phyloP scores from a whole-genome alignment of 2,329 filamentous ascomycete species.

The Nemania sp. region DNA sequence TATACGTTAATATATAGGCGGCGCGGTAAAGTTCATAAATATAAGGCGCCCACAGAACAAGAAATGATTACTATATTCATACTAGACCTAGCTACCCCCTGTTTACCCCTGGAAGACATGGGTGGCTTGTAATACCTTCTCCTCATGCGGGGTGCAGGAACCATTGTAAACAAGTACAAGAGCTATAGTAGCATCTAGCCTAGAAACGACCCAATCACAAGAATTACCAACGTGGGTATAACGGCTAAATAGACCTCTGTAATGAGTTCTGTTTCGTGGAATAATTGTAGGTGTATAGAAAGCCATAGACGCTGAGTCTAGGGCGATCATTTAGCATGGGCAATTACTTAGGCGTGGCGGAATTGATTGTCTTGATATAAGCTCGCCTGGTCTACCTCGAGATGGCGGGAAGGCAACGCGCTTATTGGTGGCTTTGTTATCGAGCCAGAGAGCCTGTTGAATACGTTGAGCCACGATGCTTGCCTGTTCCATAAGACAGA shows the following conservation, averaged over 20 bases:
- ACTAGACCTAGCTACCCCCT: too few relatives aligned
- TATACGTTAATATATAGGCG: too few relatives aligned
- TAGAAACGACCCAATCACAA: constrained; percentile 27
- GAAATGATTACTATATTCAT: too few relatives aligned
- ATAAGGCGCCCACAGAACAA: too few relatives aligned
- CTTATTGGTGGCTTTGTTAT: not conserved
- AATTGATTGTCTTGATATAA: constrained; percentile 7
- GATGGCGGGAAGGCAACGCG: not conserved
- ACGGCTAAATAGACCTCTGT: constrained; percentile 11
- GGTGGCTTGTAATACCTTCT: constrained; percentile 15
- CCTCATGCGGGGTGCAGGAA: constrained; percentile 27
- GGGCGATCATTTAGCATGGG: not conserved
- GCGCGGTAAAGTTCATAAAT: too few relatives aligned
- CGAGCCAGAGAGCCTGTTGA: not conserved
- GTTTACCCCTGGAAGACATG: not conserved
- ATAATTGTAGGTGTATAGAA: constrained; percentile 23
- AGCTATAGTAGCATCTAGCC: constrained; percentile 8
- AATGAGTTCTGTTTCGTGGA: constrained; percentile 29
- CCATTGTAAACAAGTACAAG: not conserved
- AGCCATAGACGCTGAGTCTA: not conserved
- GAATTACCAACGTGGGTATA: not conserved
- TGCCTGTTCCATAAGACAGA: not conserved
- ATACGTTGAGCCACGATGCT: constrained; percentile 16
- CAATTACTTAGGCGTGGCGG: not conserved
- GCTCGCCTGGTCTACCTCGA: not conserved